Base-by-base conservation (phyloP, 371 early-diverging fungal species). In the Mucor circinelloides region DNA sequence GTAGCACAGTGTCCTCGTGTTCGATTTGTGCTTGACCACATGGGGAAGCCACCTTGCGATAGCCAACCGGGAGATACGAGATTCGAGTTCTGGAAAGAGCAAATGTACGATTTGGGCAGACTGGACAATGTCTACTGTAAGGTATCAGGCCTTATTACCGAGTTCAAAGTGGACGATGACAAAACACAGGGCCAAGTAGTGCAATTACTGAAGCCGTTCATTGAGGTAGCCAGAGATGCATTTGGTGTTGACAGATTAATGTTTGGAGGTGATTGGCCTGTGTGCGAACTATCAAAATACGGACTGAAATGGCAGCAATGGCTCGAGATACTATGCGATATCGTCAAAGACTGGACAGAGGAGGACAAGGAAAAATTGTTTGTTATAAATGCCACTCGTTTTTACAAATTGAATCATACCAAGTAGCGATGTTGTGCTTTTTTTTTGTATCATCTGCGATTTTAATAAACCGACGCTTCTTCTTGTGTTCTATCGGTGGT, bases 221-320 rank as follows among this genome's bases (percentile, higher is more conserved):
- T 83, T 6, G 50, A 83, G 28, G 73, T 73, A 3, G 79, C 72
- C 2, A 32, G 57, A 8, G 66, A 75, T n/a, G 60, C 72, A 0
- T 83, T 83, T 71, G 83, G 83, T 17, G 48, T 67, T 19, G 83
- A 83, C 62, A 67, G 83, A 52, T 54, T 83, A 31, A 63, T 78
- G 74, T 80, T 75, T 72, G 83, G 79, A 19, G 77, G 83, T 12
- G 83, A 83, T 54, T 83, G 79, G 81, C 81, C 83, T 0, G 63
- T 83, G 6, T 62, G 56, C 21, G 73, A 79, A 50, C 15, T 60
- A 9, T 67, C 61, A n/a, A 69, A 48, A 12, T 28, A 52, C 1
- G 15, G n/a, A 6, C 36, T 28, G 5, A 21, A 46, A 19, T 81
- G 78, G 81, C 69, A 70, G 34, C 34, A 50, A 8, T 81, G 81